phyloP scores from a whole-genome alignment of 768 basidiomycete genomes.

The Boletus sp. region DNA sequence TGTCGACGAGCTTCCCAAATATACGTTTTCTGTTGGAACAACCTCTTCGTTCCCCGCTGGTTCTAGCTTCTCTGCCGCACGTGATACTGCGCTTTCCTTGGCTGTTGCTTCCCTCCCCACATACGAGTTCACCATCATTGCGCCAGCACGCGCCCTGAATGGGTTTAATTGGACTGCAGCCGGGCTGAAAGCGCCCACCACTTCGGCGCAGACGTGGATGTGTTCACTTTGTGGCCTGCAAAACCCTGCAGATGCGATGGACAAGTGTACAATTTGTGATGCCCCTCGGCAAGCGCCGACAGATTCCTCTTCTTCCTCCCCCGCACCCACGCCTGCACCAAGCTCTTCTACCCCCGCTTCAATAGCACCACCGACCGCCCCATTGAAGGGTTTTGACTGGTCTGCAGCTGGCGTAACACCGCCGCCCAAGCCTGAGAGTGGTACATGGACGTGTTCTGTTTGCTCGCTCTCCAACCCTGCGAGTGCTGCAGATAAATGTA shows the following conservation, averaged over 20 bases:
- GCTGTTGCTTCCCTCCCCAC: slow-evolving; percentile 46
- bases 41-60: slow-evolving; percentile 17
- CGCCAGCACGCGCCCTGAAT: slow-evolving; percentile 26
- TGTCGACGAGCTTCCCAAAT: slow-evolving; percentile 36
- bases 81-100: slow-evolving; percentile 40
- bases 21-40: slow-evolving; percentile 25
- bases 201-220: slow-evolving; percentile 43
- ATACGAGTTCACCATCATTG: slow-evolving; percentile 33
- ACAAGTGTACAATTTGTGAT: slow-evolving; percentile 49
- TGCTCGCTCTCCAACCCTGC: slow-evolving; percentile 48
- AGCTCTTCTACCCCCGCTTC: neutral
- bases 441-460: slow-evolving; percentile 40
- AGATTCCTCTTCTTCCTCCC: slow-evolving; percentile 13
- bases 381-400: slow-evolving; percentile 36
- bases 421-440: slow-evolving; percentile 22
- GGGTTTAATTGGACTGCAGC: slow-evolving; percentile 65
- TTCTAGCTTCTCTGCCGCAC: slow-evolving; percentile 22
- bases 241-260: slow-evolving; percentile 37
- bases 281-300: slow-evolving; percentile 29
- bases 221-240: slow-evolving; percentile 52
- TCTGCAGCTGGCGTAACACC: slow-evolving; percentile 36
- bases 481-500: slow-evolving; percentile 45
- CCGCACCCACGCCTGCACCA: neutral
- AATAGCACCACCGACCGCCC: slow-evolving; percentile 1
- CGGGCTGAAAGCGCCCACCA: slow-evolving; percentile 48